These are phyloP conservation scores for Graphilbum fragrans DNA, from an alignment of 2,329 filamentous ascomycete species.

Conservation along the genomic window DNA sequence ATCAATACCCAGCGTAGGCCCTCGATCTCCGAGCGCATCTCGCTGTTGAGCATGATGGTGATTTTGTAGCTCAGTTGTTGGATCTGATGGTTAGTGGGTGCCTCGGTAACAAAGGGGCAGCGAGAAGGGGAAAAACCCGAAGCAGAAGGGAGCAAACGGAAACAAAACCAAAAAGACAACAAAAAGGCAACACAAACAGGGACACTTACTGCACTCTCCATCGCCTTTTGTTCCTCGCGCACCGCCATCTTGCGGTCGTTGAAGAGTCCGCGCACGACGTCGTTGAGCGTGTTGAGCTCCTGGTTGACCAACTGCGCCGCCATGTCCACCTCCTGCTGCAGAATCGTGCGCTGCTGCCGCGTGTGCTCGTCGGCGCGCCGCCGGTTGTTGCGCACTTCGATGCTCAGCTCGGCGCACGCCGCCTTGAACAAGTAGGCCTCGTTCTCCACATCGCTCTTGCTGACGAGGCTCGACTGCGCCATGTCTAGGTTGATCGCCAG, in stretches of 20 bases:
- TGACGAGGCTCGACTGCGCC: conserved; percentile 69
- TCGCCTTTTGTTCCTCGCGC: conserved; percentile 71
- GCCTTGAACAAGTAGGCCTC: conserved; percentile 89
- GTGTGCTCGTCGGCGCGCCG: conserved; percentile 69
- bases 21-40: conserved; percentile 86
- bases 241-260: conserved; percentile 92
- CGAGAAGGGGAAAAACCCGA: background rate
- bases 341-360: conserved; percentile 67
- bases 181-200: background rate
- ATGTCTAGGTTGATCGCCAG: conserved; percentile 69
- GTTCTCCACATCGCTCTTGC: conserved; percentile 89
- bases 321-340: conserved; percentile 95
- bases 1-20: conserved; percentile 77
- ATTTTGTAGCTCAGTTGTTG: conserved; percentile 97
- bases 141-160: conserved; percentile 7
- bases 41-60: conserved; percentile 77
- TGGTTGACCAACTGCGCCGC: conserved; percentile 74
- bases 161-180: background rate
- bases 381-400: conserved; percentile 71
- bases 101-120: background rate
- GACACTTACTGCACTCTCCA: conserved; percentile 60
- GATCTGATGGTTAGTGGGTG: conserved; percentile 36
- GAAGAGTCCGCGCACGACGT: conserved; percentile 91
- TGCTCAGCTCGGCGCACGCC: conserved; percentile 81
- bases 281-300: conserved; percentile 69